Percentiles rank a stretch among this genome's conserved stretches.
Conservation (phyloP, 768 basidiomycete species). For the Mycena belliarum region DNA sequence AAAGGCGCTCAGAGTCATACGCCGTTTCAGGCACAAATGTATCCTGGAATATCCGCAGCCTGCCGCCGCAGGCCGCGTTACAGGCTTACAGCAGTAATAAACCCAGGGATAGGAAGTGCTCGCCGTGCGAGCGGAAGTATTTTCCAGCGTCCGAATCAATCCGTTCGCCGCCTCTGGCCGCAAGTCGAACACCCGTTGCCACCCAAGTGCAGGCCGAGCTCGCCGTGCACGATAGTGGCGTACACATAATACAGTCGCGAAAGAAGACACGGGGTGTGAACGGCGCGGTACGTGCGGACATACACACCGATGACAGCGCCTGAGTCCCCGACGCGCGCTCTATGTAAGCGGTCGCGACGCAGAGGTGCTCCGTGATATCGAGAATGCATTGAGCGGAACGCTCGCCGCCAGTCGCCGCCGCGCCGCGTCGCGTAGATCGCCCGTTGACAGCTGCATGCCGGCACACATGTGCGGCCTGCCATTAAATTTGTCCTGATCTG, state of each 20-base stretch:
- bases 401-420: no score
- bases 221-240: constrained; percentile 14
- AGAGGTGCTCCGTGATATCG: no score
- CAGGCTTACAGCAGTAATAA: constrained; percentile 16
- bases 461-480: no score
- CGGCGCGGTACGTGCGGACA: background rate
- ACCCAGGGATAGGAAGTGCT: constrained; percentile 9
- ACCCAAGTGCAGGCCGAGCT: constrained; percentile 4
- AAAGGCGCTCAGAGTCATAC: background rate
- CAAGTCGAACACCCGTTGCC: constrained; percentile 9
- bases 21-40: background rate
- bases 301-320: background rate
- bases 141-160: background rate
- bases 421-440: no score
- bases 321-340: no score
- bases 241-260: no score
- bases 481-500: no score
- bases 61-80: no score
- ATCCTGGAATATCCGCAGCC: background rate
- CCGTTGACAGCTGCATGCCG: no score
- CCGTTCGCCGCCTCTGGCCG: background rate
- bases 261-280: background rate
- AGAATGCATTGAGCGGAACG: no score
- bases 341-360: no score
- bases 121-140: background rate